Evolutionary conservation across 2,329 filamentous ascomycete genomes (phyloP).

Genomic region (Aspergillus tamarii): DNA sequence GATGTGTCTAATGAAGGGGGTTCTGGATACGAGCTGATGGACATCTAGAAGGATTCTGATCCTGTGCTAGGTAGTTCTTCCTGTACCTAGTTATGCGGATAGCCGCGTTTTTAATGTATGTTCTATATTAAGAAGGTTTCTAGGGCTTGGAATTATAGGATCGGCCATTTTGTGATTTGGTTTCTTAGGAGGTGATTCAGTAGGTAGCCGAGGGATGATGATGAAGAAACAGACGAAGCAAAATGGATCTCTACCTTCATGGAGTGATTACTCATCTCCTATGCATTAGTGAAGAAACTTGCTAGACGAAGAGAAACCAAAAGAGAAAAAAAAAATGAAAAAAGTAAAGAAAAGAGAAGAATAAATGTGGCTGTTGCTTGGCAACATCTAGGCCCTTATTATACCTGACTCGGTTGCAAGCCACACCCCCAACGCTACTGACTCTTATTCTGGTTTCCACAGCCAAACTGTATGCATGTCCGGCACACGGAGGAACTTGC

Average conservation of each 20-base stretch:
- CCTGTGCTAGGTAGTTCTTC: background rate
- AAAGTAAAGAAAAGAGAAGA: background rate
- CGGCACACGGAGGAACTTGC: constrained; percentile 1
- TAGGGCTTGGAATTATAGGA: too few species aligned
- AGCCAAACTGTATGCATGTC: constrained; percentile 8
- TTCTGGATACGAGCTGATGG: too few species aligned
- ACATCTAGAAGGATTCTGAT: background rate
- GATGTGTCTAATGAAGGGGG: too few species aligned
- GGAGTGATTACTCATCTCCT: background rate
- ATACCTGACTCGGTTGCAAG: constrained; percentile 14
- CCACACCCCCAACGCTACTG: constrained; percentile 15
- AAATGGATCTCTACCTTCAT: background rate
- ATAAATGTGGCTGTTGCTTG: background rate
- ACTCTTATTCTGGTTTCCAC: constrained; percentile 7
- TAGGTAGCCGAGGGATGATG: too few species aligned
- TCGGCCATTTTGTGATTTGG: too few species aligned
- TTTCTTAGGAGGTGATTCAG: too few species aligned
- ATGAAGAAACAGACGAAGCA: background rate
- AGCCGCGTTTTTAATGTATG: background rate
- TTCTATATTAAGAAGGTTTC: background rate
- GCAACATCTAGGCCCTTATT: constrained; percentile 5
- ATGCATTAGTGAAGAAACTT: background rate
- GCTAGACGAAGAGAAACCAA: background rate
- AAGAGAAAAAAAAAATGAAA: background rate
- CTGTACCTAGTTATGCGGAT: background rate